Conservation (phyloP, 2,329 filamentous ascomycete species). For the Claviceps spartinae region DNA sequence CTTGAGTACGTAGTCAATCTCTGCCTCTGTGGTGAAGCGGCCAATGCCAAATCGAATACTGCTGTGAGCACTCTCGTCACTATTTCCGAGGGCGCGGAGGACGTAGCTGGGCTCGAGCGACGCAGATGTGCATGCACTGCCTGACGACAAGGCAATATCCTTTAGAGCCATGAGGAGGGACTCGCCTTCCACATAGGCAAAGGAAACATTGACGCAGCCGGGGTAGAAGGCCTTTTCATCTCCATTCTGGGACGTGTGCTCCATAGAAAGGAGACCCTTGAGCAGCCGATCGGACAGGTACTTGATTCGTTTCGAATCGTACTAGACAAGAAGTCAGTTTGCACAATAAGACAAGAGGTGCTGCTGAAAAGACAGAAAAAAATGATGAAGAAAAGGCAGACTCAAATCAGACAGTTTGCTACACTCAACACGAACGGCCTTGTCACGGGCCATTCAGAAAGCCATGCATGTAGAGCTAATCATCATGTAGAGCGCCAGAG, state of each 20-base stretch:
- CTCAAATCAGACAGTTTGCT: conserved; percentile 52
- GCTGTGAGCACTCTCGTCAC: conserved; percentile 93
- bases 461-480: conserved; percentile 78
- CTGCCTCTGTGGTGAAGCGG: conserved; percentile 83
- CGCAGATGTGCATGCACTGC: conserved; percentile 92
- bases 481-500: conserved; percentile 43
- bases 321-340: conserved; percentile 41
- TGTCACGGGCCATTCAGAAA: conserved; percentile 66
- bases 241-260: conserved; percentile 87
- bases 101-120: conserved; percentile 96
- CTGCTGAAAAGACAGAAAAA: too few relatives aligned
- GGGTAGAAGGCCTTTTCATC: conserved; percentile 76
- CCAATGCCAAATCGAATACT: conserved; percentile 97
- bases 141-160: conserved; percentile 92
- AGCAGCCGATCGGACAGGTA: conserved; percentile 71
- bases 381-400: not conserved
- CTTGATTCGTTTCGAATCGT: conserved; percentile 77
- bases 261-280: conserved; percentile 71
- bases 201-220: conserved; percentile 95
- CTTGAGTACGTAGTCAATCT: conserved; percentile 96
- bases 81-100: conserved; percentile 83
- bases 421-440: conserved; percentile 43
- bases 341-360: not conserved
- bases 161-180: conserved; percentile 97
- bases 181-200: conserved; percentile 96